Evolutionary conservation across 805 yeast species (phyloP), one percentile per base, ranked within the genome.

Genomic region (Kazachstania kunashirensis): DNA sequence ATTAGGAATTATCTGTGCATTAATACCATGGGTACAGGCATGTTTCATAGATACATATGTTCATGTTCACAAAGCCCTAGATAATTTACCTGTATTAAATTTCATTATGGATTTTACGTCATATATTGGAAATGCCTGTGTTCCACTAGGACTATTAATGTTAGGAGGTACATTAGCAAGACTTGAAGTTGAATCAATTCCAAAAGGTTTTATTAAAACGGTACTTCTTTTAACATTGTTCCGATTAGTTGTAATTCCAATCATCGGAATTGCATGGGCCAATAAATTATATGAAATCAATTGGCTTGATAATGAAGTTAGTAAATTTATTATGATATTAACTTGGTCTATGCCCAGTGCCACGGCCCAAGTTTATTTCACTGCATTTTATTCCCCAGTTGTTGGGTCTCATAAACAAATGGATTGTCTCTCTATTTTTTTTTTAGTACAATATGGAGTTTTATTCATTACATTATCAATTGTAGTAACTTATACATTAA

Each of bases 161-260:
- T 59, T 89, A 20, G 97, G 97, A 2, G 95, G 89, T 13, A 85
- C 95, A 2, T 75, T 89, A 29, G 82, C 95, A 0, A 64, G 96
- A 33, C 67, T 89, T 35, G 63, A 74, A 43, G 57, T 86, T 15
- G 65, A 63, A 6, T 50, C 64, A 5, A 62, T 86, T 48, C 84
- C 88, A 1, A 51, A 58, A 10, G 85, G 84, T 2, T 78, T 79
- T 45, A 53, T 70, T 53, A 72, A 74, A 48, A 72, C 84, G 0
- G 76, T 84, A 0, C 47, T 77, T 2, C 58, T 68, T 37, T 61
- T 86, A 50, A 71, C 81, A 0, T 38, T 71, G 0, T 56, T 73
- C 24, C 68, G 89, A 44, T 62, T 88, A 24, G 70, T 79, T 9
- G 45, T 88, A 0, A 56, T 84, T 41, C 97, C 97, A 0, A 75